Evolutionary conservation across 495 filamentous ascomycete species (phyloP).

Genomic region (Penicillium arizonense): DNA sequence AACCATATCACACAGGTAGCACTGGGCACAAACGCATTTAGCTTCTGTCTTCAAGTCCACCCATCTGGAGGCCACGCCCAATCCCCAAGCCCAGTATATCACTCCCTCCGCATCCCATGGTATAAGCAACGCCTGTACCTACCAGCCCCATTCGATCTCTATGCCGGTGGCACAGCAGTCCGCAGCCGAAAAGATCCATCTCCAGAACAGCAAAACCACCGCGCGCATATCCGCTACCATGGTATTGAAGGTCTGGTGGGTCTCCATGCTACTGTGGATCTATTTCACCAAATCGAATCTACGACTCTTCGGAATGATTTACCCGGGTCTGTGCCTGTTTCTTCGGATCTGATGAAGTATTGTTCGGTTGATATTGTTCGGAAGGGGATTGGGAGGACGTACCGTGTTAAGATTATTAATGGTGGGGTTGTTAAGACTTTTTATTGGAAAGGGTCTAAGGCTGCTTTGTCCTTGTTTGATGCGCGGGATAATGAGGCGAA

Average conservation of each 20-base stretch:
- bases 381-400: conserved; percentile 4
- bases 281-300: not conserved
- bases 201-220: not conserved
- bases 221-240: conserved; percentile 3
- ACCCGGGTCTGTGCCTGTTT: not conserved
- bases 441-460: conserved; percentile 7
- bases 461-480: conserved; percentile 1
- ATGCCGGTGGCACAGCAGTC: conserved; percentile 2
- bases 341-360: not conserved
- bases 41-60: conserved; percentile 7
- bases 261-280: not conserved
- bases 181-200: conserved; percentile 4
- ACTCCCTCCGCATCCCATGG: conserved; percentile 3
- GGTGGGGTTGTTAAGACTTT: not conserved
- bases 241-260: conserved; percentile 2
- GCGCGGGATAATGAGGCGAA: not conserved
- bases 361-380: not conserved
- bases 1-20: not conserved
- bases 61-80: conserved; percentile 1
- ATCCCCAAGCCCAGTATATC: conserved; percentile 8
- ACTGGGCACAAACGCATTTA: conserved; percentile 2
- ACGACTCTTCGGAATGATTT: not conserved
- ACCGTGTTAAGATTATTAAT: not conserved
- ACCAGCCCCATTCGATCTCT: conserved; percentile 3
- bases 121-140: conserved; percentile 6